Conservation (phyloP, 1,284 basidiomycete genomes). For the Trametes hirsuta region DNA sequence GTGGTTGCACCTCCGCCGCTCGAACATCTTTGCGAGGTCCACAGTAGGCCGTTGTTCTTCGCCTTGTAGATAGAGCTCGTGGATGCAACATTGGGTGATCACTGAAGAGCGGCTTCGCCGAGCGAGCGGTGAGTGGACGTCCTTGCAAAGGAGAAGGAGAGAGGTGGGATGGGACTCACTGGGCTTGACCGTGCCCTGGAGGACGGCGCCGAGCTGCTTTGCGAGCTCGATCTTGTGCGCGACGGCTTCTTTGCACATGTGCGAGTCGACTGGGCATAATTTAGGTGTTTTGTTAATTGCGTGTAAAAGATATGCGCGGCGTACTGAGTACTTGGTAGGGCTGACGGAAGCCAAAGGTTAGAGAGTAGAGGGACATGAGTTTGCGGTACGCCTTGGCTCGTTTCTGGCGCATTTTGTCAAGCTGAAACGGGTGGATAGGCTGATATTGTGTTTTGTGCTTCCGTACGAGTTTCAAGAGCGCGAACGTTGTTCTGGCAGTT, state of each 20-base stretch:
- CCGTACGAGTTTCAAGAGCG: neutral
- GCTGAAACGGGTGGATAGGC: neutral
- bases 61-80: slow-evolving; percentile 86
- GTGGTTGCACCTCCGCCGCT: slow-evolving; percentile 95
- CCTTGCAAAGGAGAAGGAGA: slow-evolving; percentile 20
- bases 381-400: slow-evolving; percentile 91
- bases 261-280: slow-evolving; percentile 71
- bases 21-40: slow-evolving; percentile 91
- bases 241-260: slow-evolving; percentile 75
- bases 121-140: slow-evolving; percentile 13
- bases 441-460: neutral
- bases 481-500: neutral
- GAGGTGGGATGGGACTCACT: slow-evolving; percentile 57
- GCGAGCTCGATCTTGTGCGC: slow-evolving; percentile 74
- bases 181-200: slow-evolving; percentile 86
- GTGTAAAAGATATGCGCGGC: slow-evolving; percentile 27
- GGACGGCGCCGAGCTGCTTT: slow-evolving; percentile 72
- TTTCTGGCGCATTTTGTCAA: slow-evolving; percentile 80
- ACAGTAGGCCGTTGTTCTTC: slow-evolving; percentile 71
- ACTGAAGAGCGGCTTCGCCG: slow-evolving; percentile 63
- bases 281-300: slow-evolving; percentile 3
- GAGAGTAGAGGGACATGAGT: slow-evolving; percentile 86
- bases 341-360: slow-evolving; percentile 86
- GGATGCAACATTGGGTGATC: slow-evolving; percentile 96
- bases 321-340: slow-evolving; percentile 89